Percentiles rank a stretch among this genome's conserved stretches.
Conservation (phyloP, 139 green algal genomes). For the Tetratostichococcus sp. region DNA sequence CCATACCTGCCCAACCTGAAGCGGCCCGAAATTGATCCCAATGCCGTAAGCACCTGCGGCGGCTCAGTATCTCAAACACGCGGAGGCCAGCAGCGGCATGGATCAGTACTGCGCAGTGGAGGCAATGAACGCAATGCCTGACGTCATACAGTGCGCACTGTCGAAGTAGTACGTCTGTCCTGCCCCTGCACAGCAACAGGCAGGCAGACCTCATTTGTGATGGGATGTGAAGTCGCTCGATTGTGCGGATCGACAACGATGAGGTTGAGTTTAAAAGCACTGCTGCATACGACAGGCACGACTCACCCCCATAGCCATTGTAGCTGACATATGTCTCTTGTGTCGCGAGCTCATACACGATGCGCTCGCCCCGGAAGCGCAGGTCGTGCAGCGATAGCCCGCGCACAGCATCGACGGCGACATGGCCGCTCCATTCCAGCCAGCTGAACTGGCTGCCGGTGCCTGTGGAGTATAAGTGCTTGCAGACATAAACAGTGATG, state of each 20-base stretch:
- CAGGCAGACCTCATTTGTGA: too few species aligned
- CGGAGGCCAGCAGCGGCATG: too few species aligned
- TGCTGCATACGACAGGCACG: too few species aligned
- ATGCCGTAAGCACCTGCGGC: constrained; percentile 29
- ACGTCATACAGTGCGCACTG: too few species aligned
- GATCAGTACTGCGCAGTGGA: too few species aligned
- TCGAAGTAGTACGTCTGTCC: constrained; percentile 26
- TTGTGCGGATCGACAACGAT: too few species aligned
- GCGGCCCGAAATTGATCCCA: background rate
- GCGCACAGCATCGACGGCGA: constrained; percentile 8
- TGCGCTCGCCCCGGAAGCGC: constrained; percentile 19
- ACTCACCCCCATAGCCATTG: constrained; percentile 9
- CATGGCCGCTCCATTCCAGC: constrained; percentile 26
- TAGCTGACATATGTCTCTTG: constrained; percentile 28
- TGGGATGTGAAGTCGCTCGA: too few species aligned
- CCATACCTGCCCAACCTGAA: background rate
- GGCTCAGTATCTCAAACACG: too few species aligned
- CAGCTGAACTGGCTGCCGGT: constrained; percentile 13
- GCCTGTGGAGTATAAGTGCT: background rate
- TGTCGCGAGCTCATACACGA: constrained; percentile 27
- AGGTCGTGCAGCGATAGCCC: constrained; percentile 21
- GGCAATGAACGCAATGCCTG: too few species aligned
- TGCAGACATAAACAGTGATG: background rate
- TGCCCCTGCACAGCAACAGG: background rate
- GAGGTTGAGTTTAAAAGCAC: too few species aligned